Base-by-base conservation (phyloP, 306 rosid species). In the Fagus crenata region DNA sequence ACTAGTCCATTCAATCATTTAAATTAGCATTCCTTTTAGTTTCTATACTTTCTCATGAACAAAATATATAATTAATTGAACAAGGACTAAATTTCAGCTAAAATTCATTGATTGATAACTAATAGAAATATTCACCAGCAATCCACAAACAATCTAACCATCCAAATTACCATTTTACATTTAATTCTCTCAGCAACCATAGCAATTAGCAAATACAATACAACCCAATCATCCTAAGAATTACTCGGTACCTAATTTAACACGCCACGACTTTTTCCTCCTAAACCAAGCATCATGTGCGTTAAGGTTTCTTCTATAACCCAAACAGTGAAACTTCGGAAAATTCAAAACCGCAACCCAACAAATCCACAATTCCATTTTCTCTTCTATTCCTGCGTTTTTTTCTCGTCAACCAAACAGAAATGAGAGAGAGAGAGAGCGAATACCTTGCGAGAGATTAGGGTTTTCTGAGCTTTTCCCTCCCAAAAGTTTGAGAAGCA, bases 381-480 rank as follows among this genome's bases (percentile, higher is more conserved):
- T 71, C 46, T 28, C 5, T 58, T 15, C 56, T 8, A 37, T 51
- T 14, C 32, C 1, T 32, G 70, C 15, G 55, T 64, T 40, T 41
- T 63, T 40, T 41, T 2, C 70, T 6, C 74, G 14, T 41, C 60
- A 75, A 69, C 49, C 77, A 81, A 85, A 75, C 32, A n/a, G 7
- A 8, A 46, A 42, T 67, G 61, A 80, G 53, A 78, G 75, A 49
- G 69, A 74, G 63, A 54, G 59, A 81, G 77, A 70, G 39, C 70
- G 69, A 67, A 9, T 75, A 85, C 92, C 93, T 78, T 69, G 41
- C 58, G 60, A 35, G 43, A 68, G 71, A 64, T 40, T 61, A 42
- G 75, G 73, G 55, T 63, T 75, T 43, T 2, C 37, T 31, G 37
- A 63, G 71, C 31, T 59, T 84, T 86, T 84, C 86, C 92, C 92